Base-by-base conservation (phyloP, 2,329 filamentous ascomycete species). In the Xylariomycetidae sp. region DNA sequence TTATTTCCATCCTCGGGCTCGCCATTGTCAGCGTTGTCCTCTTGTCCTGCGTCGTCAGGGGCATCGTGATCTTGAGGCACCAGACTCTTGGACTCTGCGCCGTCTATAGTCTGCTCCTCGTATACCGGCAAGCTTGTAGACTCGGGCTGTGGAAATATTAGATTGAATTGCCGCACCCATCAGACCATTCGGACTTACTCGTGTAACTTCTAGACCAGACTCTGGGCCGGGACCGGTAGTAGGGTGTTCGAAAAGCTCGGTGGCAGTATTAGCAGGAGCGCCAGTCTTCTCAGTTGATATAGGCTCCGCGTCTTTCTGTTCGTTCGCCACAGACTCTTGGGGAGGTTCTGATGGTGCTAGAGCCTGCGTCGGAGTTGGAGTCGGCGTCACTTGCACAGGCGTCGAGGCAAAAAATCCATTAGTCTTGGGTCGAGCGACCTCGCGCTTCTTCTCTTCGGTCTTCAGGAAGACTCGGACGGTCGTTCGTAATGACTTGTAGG, bases 401-500 rank as follows among this genome's bases (percentile, higher is more conserved):
- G 63, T 62, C 16, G 52, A 45, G 4, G 66, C 61, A 3, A 62
- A 51, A 19, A 60, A 61, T 20, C 56, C 63, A 33, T 65, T 64
- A 4, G 54, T 42, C 37, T 74, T 77, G 0, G 68, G 63, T 27
- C 75, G 71, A 27, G 69, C 70, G 31, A 78, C 75, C 50, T 89
- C 84, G 42, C 85, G 77, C 62, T 94, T 94, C 71, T 94, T 94
- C 60, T 94, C 85, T 48, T 88, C 85, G 0, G 84, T 94, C 51
- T 89, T 85, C 30, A 98, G 64, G 54, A 94, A 98, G 10, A 92
- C 86, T 48, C 86, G 85, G 46, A 97, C 83, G 2, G 92, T 98
- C 16, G 86, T 92, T 46, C 92, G 82, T n/a, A 97, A 69, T 17
- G 84, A 80, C 58, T 95, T 96, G 60, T 94, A 87, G 2, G 87